phyloP scores from a whole-genome alignment of 2,329 filamentous ascomycete species.

The Thelonectria rubi region DNA sequence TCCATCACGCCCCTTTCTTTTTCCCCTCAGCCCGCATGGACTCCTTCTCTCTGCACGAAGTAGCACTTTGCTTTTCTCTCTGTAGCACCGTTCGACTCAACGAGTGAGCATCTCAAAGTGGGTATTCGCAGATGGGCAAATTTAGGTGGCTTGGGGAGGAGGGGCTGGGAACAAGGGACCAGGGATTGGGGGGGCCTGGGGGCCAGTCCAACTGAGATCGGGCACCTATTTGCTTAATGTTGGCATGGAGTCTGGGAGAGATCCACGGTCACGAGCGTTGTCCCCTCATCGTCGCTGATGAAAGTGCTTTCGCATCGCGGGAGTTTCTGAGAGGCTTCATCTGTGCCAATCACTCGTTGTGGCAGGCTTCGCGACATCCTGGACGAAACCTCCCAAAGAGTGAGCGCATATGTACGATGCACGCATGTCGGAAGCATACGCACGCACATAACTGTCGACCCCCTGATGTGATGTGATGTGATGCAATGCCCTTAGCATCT shows the following conservation, averaged over 20 bases:
- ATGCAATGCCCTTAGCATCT: slow-evolving; percentile 14
- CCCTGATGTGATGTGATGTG: slow-evolving; percentile 32
- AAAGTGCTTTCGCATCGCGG: neutral
- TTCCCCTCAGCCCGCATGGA: slow-evolving; percentile 10
- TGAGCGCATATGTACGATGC: slow-evolving; percentile 3
- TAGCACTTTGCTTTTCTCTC: slow-evolving; percentile 8
- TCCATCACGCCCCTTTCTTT: slow-evolving; percentile 7
- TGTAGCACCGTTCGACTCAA: slow-evolving; percentile 10
- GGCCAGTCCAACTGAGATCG: slow-evolving; percentile 15
- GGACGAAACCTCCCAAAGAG: neutral
- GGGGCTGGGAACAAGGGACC: slow-evolving; percentile 37
- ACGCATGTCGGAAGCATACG: neutral
- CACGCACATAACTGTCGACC: slow-evolving; percentile 12
- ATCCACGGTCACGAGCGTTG: slow-evolving; percentile 14
- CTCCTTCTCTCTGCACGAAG: neutral
- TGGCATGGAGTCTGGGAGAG: neutral
- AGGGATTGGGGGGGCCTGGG: neutral
- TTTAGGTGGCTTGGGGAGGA: slow-evolving; percentile 40
- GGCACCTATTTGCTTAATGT: slow-evolving; percentile 13
- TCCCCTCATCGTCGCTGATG: neutral
- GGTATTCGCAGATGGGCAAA: slow-evolving; percentile 31
- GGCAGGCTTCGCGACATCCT: neutral
- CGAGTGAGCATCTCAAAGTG: slow-evolving; percentile 20
- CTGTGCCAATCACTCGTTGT: neutral
- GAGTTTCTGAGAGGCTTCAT: neutral